Conservation (phyloP, 2,329 filamentous ascomycete genomes). For the Xylaria sp. region DNA sequence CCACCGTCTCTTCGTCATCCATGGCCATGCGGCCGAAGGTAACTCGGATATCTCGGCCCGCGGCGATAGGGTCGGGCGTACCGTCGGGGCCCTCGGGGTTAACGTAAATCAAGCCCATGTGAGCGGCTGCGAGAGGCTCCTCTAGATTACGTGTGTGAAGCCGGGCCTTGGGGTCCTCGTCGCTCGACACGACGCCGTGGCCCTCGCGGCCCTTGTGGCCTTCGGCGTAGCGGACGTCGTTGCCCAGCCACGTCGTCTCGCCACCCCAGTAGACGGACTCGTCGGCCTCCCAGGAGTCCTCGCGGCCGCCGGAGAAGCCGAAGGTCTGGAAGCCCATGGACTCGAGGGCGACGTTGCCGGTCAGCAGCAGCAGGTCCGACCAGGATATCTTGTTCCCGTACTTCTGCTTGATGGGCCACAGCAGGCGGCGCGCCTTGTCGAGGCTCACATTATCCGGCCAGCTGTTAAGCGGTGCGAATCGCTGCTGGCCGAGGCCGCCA, state of each 20-base stretch:
- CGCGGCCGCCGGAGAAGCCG: slow-evolving; percentile 73
- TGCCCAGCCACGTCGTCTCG: slow-evolving; percentile 75
- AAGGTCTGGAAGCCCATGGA: slow-evolving; percentile 75
- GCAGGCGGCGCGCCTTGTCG: slow-evolving; percentile 78
- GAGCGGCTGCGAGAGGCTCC: slow-evolving; percentile 66
- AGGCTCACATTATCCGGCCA: slow-evolving; percentile 80
- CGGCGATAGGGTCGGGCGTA: slow-evolving; percentile 68
- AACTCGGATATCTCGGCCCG: slow-evolving; percentile 71
- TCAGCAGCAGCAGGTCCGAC: slow-evolving; percentile 72
- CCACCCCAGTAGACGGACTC: slow-evolving; percentile 78
- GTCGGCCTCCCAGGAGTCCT: slow-evolving; percentile 75
- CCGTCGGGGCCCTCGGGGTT: slow-evolving; percentile 80
- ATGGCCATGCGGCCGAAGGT: slow-evolving; percentile 82
- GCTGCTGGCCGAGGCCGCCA: slow-evolving; percentile 73
- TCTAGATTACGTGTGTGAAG: slow-evolving; percentile 67
- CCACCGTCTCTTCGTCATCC: slow-evolving; percentile 81
- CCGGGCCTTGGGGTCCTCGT: slow-evolving; percentile 44
- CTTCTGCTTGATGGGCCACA: slow-evolving; percentile 85
- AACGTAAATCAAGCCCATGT: slow-evolving; percentile 82
- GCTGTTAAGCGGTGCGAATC: slow-evolving; percentile 79
- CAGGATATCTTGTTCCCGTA: slow-evolving; percentile 83
- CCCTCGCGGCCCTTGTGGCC: slow-evolving; percentile 49
- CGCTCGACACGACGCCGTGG: slow-evolving; percentile 38
- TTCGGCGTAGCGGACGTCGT: slow-evolving; percentile 68
- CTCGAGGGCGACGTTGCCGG: slow-evolving; percentile 77